These are phyloP conservation scores for Hypomyces perniciosus DNA, from an alignment of 2,329 filamentous ascomycete species.

Conservation along the genomic window DNA sequence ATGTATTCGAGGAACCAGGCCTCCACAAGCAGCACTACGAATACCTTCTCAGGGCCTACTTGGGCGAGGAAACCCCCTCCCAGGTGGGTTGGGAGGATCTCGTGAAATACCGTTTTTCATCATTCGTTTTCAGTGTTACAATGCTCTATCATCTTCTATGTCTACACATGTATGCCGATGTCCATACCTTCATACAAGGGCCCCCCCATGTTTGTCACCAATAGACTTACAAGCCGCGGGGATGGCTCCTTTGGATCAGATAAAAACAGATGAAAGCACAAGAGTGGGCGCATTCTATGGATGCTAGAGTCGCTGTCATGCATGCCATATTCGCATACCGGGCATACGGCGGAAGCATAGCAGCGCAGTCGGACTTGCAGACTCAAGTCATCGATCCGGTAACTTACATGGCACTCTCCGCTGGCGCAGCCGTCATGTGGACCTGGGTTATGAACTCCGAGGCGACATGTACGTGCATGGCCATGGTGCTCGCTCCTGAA, in stretches of 20 bases:
- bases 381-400: slow-evolving; percentile 27
- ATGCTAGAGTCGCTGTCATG: slow-evolving; percentile 27
- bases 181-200: slow-evolving; percentile 23
- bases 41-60: slow-evolving; percentile 23
- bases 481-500: not conserved
- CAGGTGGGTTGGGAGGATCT: slow-evolving; percentile 18
- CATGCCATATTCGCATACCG: slow-evolving; percentile 29
- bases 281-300: slow-evolving; percentile 25
- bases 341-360: slow-evolving; percentile 17
- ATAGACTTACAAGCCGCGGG: slow-evolving; percentile 11
- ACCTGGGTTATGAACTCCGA: slow-evolving; percentile 27
- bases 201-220: slow-evolving; percentile 14
- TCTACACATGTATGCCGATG: slow-evolving; percentile 32
- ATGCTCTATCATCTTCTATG: slow-evolving; percentile 33
- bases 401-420: slow-evolving; percentile 26
- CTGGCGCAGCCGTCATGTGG: slow-evolving; percentile 30
- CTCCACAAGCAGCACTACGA: slow-evolving; percentile 14
- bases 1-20: slow-evolving; percentile 13
- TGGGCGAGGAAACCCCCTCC: slow-evolving; percentile 22
- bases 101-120: slow-evolving; percentile 24
- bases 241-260: slow-evolving; percentile 11
- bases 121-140: slow-evolving; percentile 25
- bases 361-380: not conserved
- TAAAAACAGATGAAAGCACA: slow-evolving; percentile 18
- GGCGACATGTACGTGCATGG: slow-evolving; percentile 16